Evolutionary conservation across 441 rosid species (phyloP), one percentile per base, ranked within the genome.

Genomic region (Syzygium syzygioides): DNA sequence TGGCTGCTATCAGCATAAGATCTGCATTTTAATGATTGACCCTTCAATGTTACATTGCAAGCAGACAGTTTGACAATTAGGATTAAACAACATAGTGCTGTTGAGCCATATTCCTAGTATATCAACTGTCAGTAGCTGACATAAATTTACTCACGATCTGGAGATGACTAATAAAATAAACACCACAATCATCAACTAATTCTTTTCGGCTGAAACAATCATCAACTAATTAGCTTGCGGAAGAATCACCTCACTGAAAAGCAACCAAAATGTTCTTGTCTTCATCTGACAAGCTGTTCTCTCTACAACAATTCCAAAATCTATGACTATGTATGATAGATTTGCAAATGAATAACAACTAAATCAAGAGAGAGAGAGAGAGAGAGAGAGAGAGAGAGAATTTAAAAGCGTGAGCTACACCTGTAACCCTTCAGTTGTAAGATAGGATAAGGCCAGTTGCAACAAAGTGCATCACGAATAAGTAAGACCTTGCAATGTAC

Each of bases 241-340:
- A 41, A 13, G 28, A 41, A 41, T 6, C n/a, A 23, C 83, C 52
- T 41, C 53, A 0, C n/a, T 76, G 41, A 13, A 76, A 41, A 76
- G 83, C n/a, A 6, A n/a, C 53, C 9, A 0, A 41, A 0, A 76
- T 41, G 0, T 76, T 23, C 52, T 41, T 76, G 52, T 9, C 83
- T 23, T 76, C 52, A 41, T 76, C 17, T 76, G n/a, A 13, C n/a
- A 76, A 41, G 52, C n/a, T 41, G 17, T n/a, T 62, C n/a, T 71
- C n/a, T 41, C 52, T 0, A 41, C 83, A 71, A 71, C 83, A 71
- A 71, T 71, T 41, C 52, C 48, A 71, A 71, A 71, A 37, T 12
- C 83, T 71, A 71, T 71, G 83, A 37, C 0, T 37, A 50, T 0
- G 0, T 37, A 0, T n/a, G 0, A 76, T 1, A 1, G 5, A 76